Percentiles rank a stretch among this genome's conserved stretches.
Evolutionary conservation across 2,329 filamentous ascomycete genomes (phyloP).

Genomic region (Trichocomaceae sp.): DNA sequence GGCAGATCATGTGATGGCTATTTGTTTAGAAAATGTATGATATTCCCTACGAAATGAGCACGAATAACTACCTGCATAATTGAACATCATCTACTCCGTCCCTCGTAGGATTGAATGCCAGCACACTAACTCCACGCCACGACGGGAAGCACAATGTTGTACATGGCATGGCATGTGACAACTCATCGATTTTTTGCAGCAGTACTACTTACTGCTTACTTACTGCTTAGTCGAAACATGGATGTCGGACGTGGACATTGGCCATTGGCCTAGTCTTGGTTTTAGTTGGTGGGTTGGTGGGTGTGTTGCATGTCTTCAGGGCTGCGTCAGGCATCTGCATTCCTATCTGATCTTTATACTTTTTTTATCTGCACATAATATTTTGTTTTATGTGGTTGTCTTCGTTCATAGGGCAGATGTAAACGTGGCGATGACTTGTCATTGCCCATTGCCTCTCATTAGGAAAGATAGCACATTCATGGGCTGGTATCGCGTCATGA

Average conservation of each 20-base stretch:
- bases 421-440: slow-evolving; percentile 7
- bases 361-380: not conserved
- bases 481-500: too few species aligned
- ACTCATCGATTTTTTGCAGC: not conserved
- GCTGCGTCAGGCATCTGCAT: too few species aligned
- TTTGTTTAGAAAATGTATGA: not conserved
- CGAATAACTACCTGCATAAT: not conserved
- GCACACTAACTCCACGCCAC: not conserved
- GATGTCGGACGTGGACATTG: slow-evolving; percentile 7
- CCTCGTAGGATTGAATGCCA: too few species aligned
- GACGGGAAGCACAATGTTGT: not conserved
- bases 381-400: not conserved
- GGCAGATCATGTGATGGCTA: not conserved
- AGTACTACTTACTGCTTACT: too few species aligned
- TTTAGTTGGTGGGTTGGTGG: not conserved
- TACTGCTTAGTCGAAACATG: too few species aligned
- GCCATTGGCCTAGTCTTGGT: slow-evolving; percentile 6
- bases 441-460: too few species aligned
- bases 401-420: too few species aligned
- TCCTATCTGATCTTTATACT: too few species aligned
- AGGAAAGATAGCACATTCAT: too few species aligned
- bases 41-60: not conserved
- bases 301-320: not conserved
- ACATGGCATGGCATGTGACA: not conserved
- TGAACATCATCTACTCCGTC: too few species aligned